phyloP scores from a whole-genome alignment of 2,329 filamentous ascomycete genomes.

The Penicillium palitans region DNA sequence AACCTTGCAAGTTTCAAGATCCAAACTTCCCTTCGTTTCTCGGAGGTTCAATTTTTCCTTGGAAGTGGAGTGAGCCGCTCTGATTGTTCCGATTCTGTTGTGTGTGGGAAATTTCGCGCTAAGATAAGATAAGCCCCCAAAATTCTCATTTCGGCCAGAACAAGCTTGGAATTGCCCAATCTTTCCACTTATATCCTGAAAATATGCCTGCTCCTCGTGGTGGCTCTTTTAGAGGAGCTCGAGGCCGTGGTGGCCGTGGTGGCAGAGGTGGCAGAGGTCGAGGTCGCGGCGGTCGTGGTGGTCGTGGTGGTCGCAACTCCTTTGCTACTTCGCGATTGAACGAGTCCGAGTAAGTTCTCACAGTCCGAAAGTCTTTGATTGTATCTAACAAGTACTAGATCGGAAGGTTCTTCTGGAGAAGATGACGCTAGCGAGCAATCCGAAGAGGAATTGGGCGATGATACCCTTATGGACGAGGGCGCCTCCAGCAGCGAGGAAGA shows the following conservation, averaged over 20 bases:
- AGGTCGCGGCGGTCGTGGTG: constrained; percentile 6
- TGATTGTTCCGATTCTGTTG: constrained; percentile 35
- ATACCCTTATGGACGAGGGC: constrained; percentile 34
- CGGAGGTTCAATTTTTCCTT: constrained; percentile 34
- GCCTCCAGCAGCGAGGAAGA: constrained; percentile 47
- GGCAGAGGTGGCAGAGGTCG: constrained; percentile 73
- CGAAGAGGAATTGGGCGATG: constrained; percentile 47
- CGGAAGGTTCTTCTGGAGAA: constrained; percentile 30
- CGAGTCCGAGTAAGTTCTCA: constrained; percentile 38
- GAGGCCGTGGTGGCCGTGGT: constrained; percentile 63
- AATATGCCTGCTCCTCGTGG: constrained; percentile 36
- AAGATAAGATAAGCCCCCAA: constrained; percentile 41
- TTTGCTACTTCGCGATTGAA: constrained; percentile 43
- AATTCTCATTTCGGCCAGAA: constrained; percentile 13
- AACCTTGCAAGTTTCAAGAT: constrained; percentile 18
- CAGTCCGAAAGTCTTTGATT: neutral
- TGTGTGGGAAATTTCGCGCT: constrained; percentile 51
- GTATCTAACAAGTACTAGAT: constrained; percentile 26
- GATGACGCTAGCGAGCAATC: constrained; percentile 43
- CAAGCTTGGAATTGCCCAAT: neutral
- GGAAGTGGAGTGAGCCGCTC: constrained; percentile 33
- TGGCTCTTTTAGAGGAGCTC: constrained; percentile 22
- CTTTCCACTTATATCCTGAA: neutral
- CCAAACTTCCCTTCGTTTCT: constrained; percentile 20
- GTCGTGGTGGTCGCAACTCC: constrained; percentile 5